Base-by-base conservation (phyloP, 495 filamentous ascomycete species). In the Penicillium lividum region DNA sequence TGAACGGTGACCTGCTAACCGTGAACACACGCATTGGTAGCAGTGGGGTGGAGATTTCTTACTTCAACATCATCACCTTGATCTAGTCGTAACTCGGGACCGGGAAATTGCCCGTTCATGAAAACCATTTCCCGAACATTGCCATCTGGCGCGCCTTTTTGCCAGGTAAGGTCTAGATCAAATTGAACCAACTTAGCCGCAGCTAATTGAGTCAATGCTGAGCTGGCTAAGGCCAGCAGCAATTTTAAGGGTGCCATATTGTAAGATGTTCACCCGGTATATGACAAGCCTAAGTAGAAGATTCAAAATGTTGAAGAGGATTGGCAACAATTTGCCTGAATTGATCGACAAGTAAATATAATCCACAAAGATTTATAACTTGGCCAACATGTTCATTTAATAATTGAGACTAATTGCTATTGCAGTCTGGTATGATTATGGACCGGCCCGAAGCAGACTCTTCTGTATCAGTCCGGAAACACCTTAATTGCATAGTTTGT, bases 21-120 rank as follows among this genome's bases (percentile, higher is more conserved):
- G 16, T 52, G 18, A 52, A 9, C 7, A 15, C 9, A n/a, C 31
- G 48, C 18, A 34, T n/a, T 16, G 15, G 15, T 8, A 5, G 5
- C 36, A 9, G 40, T 16, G 13, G 9, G 7, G 18, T 49, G 13
- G 9, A 4, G 11, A 8, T 10, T 10, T 27, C 25, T 9, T 30
- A 86, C 81, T 47, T 82, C 73, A 58, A 85, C 79, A 40, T 73
- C 75, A 62, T 86, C 82, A 8, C 81, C 82, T 72, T 84, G 78
- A 58, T 83, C 80, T 2, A 81, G 68, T 50, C 80, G 73, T 38
- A 86, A 75, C 22, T 77, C 44, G 0, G 82, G 83, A 0, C 80
- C 82, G 0, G 83, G 83, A 52, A 79, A 85, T 7, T 80, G 77
- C 13, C 77, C 78, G 66, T 86, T 86, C 50, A 84, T 75, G 22